A percentile compares a stretch with the other conserved stretches of the same genome.
Evolutionary conservation across 1,284 basidiomycete species (phyloP).

Genomic region (Sphagnurus paluster): DNA sequence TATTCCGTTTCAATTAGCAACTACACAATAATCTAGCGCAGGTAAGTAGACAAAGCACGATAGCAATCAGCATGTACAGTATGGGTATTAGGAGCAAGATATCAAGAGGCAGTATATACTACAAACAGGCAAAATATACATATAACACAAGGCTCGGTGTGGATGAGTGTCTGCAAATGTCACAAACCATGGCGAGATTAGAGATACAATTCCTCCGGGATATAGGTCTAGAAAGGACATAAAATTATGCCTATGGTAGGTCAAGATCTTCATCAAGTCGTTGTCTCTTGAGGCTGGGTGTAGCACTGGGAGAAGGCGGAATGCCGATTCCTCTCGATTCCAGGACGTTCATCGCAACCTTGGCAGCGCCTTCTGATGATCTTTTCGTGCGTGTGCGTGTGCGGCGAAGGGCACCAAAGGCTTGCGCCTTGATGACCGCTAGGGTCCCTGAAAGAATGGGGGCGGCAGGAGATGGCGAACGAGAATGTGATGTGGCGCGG

Average conservation of each 20-base stretch:
- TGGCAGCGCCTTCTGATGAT: constrained; percentile 68
- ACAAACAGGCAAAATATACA: constrained; percentile 17
- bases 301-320: constrained; percentile 41
- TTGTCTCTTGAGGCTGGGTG: constrained; percentile 49
- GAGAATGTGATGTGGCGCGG: constrained; percentile 49
- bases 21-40: constrained; percentile 1
- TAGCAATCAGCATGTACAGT: constrained; percentile 20
- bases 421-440: constrained; percentile 84
- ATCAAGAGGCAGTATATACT: constrained; percentile 22
- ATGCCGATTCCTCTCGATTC: constrained; percentile 74
- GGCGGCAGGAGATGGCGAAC: constrained; percentile 70
- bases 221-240: constrained; percentile 17
- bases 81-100: constrained; percentile 23
- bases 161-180: constrained; percentile 31
- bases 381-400: constrained; percentile 72
- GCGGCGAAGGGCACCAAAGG: constrained; percentile 78
- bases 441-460: constrained; percentile 74
- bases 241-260: constrained; percentile 40
- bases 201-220: constrained; percentile 34
- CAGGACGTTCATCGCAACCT: constrained; percentile 75
- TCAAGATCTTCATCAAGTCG: constrained; percentile 59
- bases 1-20: neutral
- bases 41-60: constrained; percentile 4
- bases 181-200: constrained; percentile 22
- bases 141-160: constrained; percentile 28